Conservation (phyloP, 495 filamentous ascomycete genomes). For the Aspergillus bertholletiae region DNA sequence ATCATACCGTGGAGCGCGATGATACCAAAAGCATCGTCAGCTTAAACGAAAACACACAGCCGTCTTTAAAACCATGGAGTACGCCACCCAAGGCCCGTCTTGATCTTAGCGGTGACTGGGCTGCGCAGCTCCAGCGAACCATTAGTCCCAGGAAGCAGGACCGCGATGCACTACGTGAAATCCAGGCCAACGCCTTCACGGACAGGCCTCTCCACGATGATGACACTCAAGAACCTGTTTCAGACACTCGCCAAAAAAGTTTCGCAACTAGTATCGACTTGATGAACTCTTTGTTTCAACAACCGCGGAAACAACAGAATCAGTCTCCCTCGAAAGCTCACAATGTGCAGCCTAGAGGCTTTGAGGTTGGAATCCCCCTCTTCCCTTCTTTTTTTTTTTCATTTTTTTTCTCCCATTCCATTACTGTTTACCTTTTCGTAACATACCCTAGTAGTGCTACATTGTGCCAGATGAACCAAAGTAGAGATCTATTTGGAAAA, state of each 20-base stretch:
- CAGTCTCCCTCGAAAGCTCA: constrained; percentile 38
- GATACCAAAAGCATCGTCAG: constrained; percentile 39
- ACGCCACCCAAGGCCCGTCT: constrained; percentile 60
- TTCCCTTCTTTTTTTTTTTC: too few relatives aligned
- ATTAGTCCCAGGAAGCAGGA: constrained; percentile 88
- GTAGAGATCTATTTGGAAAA: constrained; percentile 4
- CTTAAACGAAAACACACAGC: constrained; percentile 44
- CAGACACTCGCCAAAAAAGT: constrained; percentile 45
- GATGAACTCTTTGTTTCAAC: constrained; percentile 84
- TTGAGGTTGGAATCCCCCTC: constrained; percentile 70
- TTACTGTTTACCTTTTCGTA: too few relatives aligned
- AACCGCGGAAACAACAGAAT: constrained; percentile 33
- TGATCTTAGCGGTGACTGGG: constrained; percentile 68
- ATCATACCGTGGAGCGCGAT: constrained; percentile 64
- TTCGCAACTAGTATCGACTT: constrained; percentile 82
- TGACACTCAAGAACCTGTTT: constrained; percentile 27
- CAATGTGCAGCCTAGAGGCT: constrained; percentile 52
- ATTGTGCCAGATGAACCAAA: neutral
- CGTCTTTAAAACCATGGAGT: constrained; percentile 38
- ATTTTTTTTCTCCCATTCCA: too few relatives aligned
- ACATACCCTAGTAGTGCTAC: too few relatives aligned
- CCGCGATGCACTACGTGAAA: constrained; percentile 61
- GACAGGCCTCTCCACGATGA: constrained; percentile 32
- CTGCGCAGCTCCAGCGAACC: constrained; percentile 84
- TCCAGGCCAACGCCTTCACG: constrained; percentile 52